Base-by-base conservation (phyloP, 768 basidiomycete genomes). In the Amanita rubescens region DNA sequence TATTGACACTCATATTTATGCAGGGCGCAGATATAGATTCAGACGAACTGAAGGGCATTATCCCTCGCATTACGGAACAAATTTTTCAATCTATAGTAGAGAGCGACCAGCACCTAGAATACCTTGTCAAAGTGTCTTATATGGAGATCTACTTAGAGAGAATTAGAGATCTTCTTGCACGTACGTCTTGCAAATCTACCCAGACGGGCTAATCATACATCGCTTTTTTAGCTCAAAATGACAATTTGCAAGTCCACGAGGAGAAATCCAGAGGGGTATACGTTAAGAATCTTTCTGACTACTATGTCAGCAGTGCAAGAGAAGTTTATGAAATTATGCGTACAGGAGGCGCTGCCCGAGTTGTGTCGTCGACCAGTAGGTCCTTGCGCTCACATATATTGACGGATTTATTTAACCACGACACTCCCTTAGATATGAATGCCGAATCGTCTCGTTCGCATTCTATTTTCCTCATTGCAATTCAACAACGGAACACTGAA, bases 251-350 rank as follows among this genome's bases (percentile, higher is more conserved):
- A 63, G 87, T 99, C 4, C 96, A 99, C 68, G 96, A 99, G 67
- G 96, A 99, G 71, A 99, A 99, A 68, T 85, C 84, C 5, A 86
- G 90, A 63, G 96, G 96, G 20, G 95, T 99, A 32, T 98, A 99
- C 64, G 95, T 99, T 62, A 99, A 99, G 75, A 87, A 85, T 61
- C 79, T 99, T 30, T 94, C 94, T 0, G 96, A 98, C 65, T 97
- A 93, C 74, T 99, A 99, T 72, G 96, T 99, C 48, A 89, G 90
- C 60, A 95, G 87, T 66, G 90, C 94, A 43, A 77, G 82, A 10
- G 96, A 99, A 68, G 95, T 99, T 20, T 98, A 95, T 65, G 94
- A 97, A 68, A 96, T 99, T 61, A 98, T 99, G 96, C 82, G 93
- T 56, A 94, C 94, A 54, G 96, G 96, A 61, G 90, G 92, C 45